Conservation (phyloP, 1,284 basidiomycete species). For the Malassezia restricta region DNA sequence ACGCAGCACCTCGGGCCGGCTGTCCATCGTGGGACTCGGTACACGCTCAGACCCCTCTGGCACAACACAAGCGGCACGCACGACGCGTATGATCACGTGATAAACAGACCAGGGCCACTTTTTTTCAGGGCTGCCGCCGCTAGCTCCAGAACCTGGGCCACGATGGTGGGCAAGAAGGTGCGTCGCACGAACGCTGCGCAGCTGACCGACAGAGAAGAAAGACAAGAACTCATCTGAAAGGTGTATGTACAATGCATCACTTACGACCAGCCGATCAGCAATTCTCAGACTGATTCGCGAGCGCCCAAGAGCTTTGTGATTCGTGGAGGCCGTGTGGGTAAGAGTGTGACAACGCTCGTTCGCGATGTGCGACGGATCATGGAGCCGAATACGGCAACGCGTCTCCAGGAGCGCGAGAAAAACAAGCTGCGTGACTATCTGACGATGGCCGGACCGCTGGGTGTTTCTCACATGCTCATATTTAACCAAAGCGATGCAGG, state of each 20-base stretch:
- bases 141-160: no score
- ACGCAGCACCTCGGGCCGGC: not conserved
- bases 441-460: constrained; percentile 76
- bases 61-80: no score
- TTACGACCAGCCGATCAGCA: constrained; percentile 21
- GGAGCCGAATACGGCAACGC: constrained; percentile 92
- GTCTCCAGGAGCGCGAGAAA: constrained; percentile 77
- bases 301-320: constrained; percentile 63
- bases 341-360: constrained; percentile 74
- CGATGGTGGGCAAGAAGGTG: no score
- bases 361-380: constrained; percentile 85
- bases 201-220: constrained; percentile 21
- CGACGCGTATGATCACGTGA: no score
- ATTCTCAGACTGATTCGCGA: constrained; percentile 18
- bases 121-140: no score
- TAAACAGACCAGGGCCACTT: no score
- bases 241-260: constrained; percentile 3
- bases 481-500: constrained; percentile 58
- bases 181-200: no score
- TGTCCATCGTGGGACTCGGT: constrained; percentile 1
- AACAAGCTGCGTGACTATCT: constrained; percentile 93
- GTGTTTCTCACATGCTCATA: constrained; percentile 84
- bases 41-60: not conserved
- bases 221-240: constrained; percentile 42
- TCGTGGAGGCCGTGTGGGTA: constrained; percentile 82